Conservation (phyloP, 176 grass and related monocot genomes). For the Microstegium vimineum region DNA sequence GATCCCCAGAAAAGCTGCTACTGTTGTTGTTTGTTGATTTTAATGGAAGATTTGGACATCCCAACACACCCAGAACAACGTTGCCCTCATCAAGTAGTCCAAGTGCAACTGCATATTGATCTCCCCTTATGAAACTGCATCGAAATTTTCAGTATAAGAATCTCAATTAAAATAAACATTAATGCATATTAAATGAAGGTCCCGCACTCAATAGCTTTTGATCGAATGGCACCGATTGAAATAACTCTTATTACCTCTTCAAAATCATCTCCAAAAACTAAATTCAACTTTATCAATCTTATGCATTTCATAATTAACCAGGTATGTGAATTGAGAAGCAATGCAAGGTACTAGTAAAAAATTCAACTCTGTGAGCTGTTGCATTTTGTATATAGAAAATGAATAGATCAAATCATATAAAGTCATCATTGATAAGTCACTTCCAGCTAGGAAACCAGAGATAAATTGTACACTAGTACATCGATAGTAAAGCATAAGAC, state of each 20-base stretch:
- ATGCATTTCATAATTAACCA: background rate
- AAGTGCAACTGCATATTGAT: constrained; percentile 95
- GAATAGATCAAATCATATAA: background rate
- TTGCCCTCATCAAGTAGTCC: constrained; percentile 91
- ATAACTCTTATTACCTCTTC: background rate
- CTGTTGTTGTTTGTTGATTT: constrained; percentile 47
- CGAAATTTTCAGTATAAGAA: constrained; percentile 19
- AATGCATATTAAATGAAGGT: background rate
- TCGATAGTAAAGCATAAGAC: background rate
- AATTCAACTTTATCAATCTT: background rate
- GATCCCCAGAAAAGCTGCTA: constrained; percentile 21
- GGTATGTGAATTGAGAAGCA: background rate
- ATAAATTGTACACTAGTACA: constrained; percentile 6
- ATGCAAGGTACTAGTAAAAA: background rate
- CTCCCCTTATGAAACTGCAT: constrained; percentile 84
- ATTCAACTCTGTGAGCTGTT: background rate
- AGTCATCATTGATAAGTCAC: background rate
- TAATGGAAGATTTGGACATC: constrained; percentile 88
- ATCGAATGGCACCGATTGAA: background rate
- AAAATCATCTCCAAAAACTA: background rate
- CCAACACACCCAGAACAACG: constrained; percentile 92
- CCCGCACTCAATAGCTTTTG: background rate
- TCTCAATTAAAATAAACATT: background rate
- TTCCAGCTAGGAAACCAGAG: background rate
- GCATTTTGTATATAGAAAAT: background rate